Conservation (phyloP, 192 early-diverging fungal genomes). For the Podila epigama region DNA sequence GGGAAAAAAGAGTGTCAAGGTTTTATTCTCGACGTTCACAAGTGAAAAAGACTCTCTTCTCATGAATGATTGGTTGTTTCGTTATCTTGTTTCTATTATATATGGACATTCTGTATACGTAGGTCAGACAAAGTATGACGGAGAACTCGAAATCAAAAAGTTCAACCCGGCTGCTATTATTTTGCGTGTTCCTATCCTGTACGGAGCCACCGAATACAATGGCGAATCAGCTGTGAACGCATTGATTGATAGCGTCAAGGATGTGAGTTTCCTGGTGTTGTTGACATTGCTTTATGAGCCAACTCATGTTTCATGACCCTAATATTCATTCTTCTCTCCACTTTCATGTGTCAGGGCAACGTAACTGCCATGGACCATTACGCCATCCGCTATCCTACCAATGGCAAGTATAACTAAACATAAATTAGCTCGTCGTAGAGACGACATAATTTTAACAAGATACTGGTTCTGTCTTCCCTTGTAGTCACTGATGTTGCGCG, state of each 20-base stretch:
- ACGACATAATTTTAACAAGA: not conserved
- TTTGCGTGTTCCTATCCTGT: slow-evolving; percentile 83
- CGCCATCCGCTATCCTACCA: slow-evolving; percentile 82
- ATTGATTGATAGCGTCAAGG: slow-evolving; percentile 71
- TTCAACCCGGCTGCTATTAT: slow-evolving; percentile 67
- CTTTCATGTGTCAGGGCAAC: slow-evolving; percentile 52
- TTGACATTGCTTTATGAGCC: not conserved
- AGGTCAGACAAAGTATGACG: slow-evolving; percentile 77
- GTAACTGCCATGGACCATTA: slow-evolving; percentile 70
- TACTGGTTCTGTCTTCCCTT: not conserved
- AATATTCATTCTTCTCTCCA: slow-evolving; percentile 1
- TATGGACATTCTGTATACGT: too few species aligned
- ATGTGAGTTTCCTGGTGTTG: slow-evolving; percentile 14
- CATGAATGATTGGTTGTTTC: too few species aligned
- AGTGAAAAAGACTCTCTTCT: too few species aligned
- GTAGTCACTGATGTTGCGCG: slow-evolving; percentile 73
- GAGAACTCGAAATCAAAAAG: slow-evolving; percentile 69
- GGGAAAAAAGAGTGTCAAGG: not conserved
- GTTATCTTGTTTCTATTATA: too few species aligned
- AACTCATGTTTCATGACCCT: not conserved
- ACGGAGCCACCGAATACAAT: slow-evolving; percentile 69
- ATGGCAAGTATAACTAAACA: slow-evolving; percentile 52
- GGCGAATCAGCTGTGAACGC: slow-evolving; percentile 82
- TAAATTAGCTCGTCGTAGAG: not conserved
- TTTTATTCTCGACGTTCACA: too few species aligned